Percentiles rank a stretch among this genome's conserved stretches.
Conservation (phyloP, 441 rosid genomes). For the Pelargonium citronellum region DNA sequence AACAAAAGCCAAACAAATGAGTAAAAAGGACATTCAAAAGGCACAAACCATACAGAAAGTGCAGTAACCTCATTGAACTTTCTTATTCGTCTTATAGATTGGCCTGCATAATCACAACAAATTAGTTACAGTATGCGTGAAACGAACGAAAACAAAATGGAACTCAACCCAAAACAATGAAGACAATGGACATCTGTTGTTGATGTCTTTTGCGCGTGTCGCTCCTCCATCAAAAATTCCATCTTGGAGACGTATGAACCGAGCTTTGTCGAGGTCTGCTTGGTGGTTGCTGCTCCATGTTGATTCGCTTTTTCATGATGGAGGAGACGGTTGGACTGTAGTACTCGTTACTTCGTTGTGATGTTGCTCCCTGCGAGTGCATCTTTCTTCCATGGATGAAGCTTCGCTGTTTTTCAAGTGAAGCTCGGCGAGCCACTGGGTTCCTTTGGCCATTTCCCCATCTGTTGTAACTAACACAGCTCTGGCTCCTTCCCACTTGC, state of each 20-base stretch:
- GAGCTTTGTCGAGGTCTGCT: slow-evolving; percentile 38
- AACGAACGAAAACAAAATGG: too few relatives aligned
- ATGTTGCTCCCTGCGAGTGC: slow-evolving; percentile 69
- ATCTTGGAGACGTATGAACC: slow-evolving; percentile 72
- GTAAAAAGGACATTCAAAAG: too few relatives aligned
- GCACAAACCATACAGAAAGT: too few relatives aligned
- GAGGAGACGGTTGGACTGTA: slow-evolving; percentile 87
- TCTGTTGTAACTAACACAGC: slow-evolving; percentile 69
- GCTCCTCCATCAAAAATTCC: slow-evolving; percentile 50
- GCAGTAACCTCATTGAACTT: too few relatives aligned
- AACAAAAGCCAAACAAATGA: too few relatives aligned
- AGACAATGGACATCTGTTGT: too few relatives aligned
- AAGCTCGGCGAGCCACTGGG: slow-evolving; percentile 38
- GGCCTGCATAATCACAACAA: too few relatives aligned
- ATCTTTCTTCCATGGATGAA: slow-evolving; percentile 63
- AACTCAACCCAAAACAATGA: too few relatives aligned
- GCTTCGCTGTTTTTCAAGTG: slow-evolving; percentile 69
- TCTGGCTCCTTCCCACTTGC: slow-evolving; percentile 85
- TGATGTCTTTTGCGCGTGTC: too few relatives aligned
- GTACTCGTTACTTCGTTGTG: slow-evolving; percentile 90
- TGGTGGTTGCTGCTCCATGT: slow-evolving; percentile 38
- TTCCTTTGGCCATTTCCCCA: slow-evolving; percentile 59
- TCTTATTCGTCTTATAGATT: too few relatives aligned
- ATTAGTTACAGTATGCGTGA: too few relatives aligned
- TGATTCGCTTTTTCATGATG: slow-evolving; percentile 71